Conservation (phyloP, 1,284 basidiomycete genomes). For the Trametes polyzona region DNA sequence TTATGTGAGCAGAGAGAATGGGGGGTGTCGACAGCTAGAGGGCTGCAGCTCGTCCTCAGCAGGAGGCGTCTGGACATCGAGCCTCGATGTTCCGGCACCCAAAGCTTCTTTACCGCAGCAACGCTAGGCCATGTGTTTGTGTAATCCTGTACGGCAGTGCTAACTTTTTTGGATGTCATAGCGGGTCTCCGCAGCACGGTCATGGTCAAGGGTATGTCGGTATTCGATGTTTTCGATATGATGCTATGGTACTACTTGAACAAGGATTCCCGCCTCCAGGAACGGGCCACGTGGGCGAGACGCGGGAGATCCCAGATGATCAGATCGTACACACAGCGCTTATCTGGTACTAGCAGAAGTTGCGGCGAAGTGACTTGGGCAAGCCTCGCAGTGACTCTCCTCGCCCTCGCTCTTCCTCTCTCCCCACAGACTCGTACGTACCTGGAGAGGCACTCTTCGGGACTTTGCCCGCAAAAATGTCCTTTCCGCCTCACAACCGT, state of each 20-base stretch:
- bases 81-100: neutral
- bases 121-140: too few relatives aligned
- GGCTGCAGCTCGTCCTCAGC: neutral
- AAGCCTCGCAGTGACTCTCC: constrained; percentile 6
- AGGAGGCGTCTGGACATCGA: neutral
- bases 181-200: neutral
- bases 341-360: constrained; percentile 18
- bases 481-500: constrained; percentile 77
- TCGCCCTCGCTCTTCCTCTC: constrained; percentile 3
- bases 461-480: constrained; percentile 45
- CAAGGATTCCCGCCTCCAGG: too few relatives aligned
- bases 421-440: neutral
- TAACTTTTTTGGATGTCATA: too few relatives aligned
- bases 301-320: constrained; percentile 22
- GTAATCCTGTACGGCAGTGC: too few relatives aligned
- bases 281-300: neutral
- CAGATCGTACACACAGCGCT: constrained; percentile 19
- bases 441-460: neutral
- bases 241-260: neutral
- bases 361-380: constrained; percentile 7
- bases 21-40: neutral
- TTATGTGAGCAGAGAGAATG: too few relatives aligned
- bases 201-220: too few relatives aligned
- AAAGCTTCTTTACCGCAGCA: neutral
- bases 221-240: too few relatives aligned